Percentiles rank a stretch among this genome's conserved stretches.
These are phyloP conservation scores for Geotrichum aggregatum DNA, from an alignment of 1,139 yeast genomes.

Conservation along the genomic window DNA sequence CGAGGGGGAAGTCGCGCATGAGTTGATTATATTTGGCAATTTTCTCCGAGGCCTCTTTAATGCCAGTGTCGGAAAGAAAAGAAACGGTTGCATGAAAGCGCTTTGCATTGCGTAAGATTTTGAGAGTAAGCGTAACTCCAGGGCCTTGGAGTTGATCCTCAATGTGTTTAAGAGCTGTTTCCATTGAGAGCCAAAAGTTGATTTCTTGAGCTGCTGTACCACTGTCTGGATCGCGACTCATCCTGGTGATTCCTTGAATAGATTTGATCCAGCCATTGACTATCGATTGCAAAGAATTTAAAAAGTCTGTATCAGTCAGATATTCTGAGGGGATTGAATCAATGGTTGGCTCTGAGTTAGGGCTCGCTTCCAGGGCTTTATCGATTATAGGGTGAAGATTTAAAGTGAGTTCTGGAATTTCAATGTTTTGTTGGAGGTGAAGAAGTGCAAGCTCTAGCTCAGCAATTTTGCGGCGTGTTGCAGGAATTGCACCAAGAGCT, in stretches of 20 bases:
- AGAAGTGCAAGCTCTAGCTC: conserved; percentile 67
- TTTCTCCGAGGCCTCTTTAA: conserved; percentile 52
- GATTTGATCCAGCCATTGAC: conserved; percentile 73
- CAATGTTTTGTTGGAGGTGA: conserved; percentile 64
- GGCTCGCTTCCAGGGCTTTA: conserved; percentile 38
- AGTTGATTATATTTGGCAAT: conserved; percentile 58
- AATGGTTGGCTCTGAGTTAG: conserved; percentile 27
- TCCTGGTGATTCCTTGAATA: conserved; percentile 54
- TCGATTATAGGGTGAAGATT: conserved; percentile 54
- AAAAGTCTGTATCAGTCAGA: conserved; percentile 50
- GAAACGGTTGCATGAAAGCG: conserved; percentile 75
- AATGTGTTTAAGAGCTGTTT: conserved; percentile 54
- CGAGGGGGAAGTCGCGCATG: conserved; percentile 66
- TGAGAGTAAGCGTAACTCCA: conserved; percentile 57
- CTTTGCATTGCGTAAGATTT: conserved; percentile 63
- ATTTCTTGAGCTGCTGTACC: conserved; percentile 69
- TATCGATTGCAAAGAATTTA: conserved; percentile 61
- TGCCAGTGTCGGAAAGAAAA: conserved; percentile 67
- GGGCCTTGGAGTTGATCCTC: conserved; percentile 55
- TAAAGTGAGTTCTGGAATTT: conserved; percentile 58
- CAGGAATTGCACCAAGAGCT: conserved; percentile 28
- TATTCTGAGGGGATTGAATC: conserved; percentile 39
- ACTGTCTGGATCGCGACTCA: conserved; percentile 49
- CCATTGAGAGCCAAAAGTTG: conserved; percentile 75
- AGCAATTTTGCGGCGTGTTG: conserved; percentile 49